Evolutionary conservation across 108 stramenopile genomes (phyloP), one percentile per base, ranked within the genome.

Genomic region (Cyclotella sp.): DNA sequence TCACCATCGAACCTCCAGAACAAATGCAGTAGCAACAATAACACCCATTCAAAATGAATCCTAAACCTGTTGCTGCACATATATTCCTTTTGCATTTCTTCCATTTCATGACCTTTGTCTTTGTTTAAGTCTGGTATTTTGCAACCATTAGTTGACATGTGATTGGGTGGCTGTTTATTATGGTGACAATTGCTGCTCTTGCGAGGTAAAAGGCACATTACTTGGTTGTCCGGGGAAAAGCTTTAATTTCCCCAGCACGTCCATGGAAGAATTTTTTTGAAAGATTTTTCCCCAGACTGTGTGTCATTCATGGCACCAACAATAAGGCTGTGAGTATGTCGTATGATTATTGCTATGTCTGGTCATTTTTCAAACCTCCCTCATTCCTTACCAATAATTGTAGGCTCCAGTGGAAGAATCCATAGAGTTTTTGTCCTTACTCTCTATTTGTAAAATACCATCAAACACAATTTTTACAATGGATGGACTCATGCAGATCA

Each of bases 401-500:
- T 19, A 78, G 77, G 77, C 84, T 12, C 88, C 88, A 28, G 73
- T 76, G 9, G 72, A 78, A 63, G 81, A 63, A 42, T 69, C 88
- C 44, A 72, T 71, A 14, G 62, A 62, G 42, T 89, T 87, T 40
- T 28, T 79, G 27, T 59, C 70, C 44, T 61, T 66, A 57, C 28
- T 84, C 54, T 47, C 72, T 61, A 57, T 58, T 51, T 24, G 72
- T 22, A 58, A 70, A 24, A 76, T 78, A 22, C 65, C 64, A 62
- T 43, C 16, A 26, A 63, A n/a, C 16, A n/a, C 40, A 79, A 68
- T 41, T 18, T 74, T 14, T 90, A 88, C 60, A n/a, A 53, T 9
- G 84, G 85, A 47, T 90, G 87, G 87, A 79, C 77, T 59, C 89
- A 90, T 57, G 88, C 89, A 6, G 89, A 90, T 72, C 86, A 87